Evolutionary conservation across 2,329 filamentous ascomycete genomes (phyloP), one percentile per base, ranked within the genome.

Genomic region (Paradendryphiella salina): DNA sequence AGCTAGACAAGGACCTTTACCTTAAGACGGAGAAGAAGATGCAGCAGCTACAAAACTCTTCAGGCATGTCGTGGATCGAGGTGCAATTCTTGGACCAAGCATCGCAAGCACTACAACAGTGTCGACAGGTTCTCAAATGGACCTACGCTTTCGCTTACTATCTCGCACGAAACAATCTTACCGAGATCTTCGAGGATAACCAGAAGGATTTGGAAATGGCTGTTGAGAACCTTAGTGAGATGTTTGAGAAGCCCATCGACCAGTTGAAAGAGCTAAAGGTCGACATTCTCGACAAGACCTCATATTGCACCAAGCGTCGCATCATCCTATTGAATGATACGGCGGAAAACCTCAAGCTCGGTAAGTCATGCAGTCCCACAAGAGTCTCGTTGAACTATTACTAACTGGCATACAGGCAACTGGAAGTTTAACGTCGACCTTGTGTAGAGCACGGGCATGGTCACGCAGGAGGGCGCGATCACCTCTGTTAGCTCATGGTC

Each of bases 141-240:
- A 99, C 94, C 0, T 99, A 99, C 67, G 94, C 94, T 0, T 99
- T 99, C 75, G 94, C 94, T 1, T 99, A 94, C 72, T 99, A 99
- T 70, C 84, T 99, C n/a, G 87, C 88, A 2, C 86, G 90, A 48
- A 97, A 96, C 80, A 97, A 99, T 69, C 78, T 94, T 48, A 97
- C 94, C 0, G 90, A 93, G 70, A 97, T 99, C 46, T 99, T 99
- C 54, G 94, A 99, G 73, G 92, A 97, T 73, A 99, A 99, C 72
- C 94, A 99, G 69, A 96, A 96, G 74, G 94, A 99, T 70, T 77
- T 99, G 18, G 94, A 99, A 74, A 88, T 99, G 85, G 93, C 94
- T 0, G 94, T 97, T 0, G 94, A 99, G 77, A 92, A 89, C 50
- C 77, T 99, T 59, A 96, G 90, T n/a, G 92, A 96, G 74, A 96